Evolutionary conservation across 2,329 filamentous ascomycete genomes (phyloP).

Genomic region (Lasiodiplodia hormozganensis): DNA sequence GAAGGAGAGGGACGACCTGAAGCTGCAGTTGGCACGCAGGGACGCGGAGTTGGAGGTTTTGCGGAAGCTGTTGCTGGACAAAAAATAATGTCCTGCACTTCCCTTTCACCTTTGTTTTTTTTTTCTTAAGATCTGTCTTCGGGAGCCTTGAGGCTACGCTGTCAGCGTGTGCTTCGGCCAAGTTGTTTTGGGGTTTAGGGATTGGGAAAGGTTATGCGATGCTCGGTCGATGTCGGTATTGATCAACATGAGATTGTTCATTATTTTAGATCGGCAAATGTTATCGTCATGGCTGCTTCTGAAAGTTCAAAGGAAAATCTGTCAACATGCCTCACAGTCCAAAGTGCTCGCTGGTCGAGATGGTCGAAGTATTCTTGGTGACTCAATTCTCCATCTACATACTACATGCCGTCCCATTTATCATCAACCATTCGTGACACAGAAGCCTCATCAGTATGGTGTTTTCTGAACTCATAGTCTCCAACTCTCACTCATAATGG

Average conservation of each 20-base stretch:
- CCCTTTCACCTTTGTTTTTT: not conserved
- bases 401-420: not conserved
- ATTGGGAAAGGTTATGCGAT: not conserved
- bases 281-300: slow-evolving; percentile 20
- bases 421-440: not conserved
- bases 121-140: not conserved
- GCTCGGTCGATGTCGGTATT: slow-evolving; percentile 29
- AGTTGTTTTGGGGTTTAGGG: not conserved
- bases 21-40: slow-evolving; percentile 66
- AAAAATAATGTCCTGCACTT: not conserved
- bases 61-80: slow-evolving; percentile 49
- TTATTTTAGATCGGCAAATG: slow-evolving; percentile 13
- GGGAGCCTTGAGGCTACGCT: not conserved
- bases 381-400: slow-evolving; percentile 2
- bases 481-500: not conserved
- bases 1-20: slow-evolving; percentile 68
- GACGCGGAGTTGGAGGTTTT: slow-evolving; percentile 71
- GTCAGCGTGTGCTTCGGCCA: not conserved
- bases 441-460: not conserved
- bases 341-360: not conserved
- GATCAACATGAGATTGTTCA: slow-evolving; percentile 14
- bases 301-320: not conserved
- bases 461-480: not conserved
- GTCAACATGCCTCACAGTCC: slow-evolving; percentile 2
- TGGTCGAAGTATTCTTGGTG: not conserved